Conservation (phyloP, 169 alveolate species). For the Miamiensis avidus region DNA sequence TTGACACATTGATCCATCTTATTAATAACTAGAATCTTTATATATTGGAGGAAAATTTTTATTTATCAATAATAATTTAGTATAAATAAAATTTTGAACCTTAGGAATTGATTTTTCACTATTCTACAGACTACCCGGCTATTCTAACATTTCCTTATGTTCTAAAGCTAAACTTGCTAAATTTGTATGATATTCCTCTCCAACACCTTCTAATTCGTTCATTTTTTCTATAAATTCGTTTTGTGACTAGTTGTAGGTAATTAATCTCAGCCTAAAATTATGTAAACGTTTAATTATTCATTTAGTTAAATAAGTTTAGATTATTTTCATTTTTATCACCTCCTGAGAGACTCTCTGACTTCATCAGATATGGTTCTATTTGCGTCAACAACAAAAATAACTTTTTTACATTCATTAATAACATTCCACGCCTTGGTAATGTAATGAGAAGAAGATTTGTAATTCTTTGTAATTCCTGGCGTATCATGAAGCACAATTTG, state of each 20-base stretch:
- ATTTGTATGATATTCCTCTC: background rate
- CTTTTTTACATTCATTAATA: conserved; percentile 6
- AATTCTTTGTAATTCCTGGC: conserved; percentile 52
- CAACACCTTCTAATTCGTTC: background rate
- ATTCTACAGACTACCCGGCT: background rate
- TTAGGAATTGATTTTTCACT: background rate
- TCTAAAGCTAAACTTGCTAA: background rate
- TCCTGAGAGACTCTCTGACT: conserved; percentile 16
- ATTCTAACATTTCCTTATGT: background rate
- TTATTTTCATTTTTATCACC: conserved; percentile 6
- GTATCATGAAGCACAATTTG: conserved; percentile 47
- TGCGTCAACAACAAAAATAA: conserved; percentile 15
- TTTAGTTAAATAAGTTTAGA: background rate
- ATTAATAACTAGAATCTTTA: conserved; percentile 10
- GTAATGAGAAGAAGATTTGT: conserved; percentile 7
- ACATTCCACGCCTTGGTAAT: conserved; percentile 25
- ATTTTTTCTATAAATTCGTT: too few species aligned
- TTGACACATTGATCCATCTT: conserved; percentile 28
- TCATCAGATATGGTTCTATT: conserved; percentile 7
- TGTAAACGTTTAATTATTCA: background rate
- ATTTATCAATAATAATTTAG: too few species aligned
- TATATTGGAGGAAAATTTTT: too few species aligned
- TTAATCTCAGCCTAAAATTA: too few species aligned
- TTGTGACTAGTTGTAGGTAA: too few species aligned
- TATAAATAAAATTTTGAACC: background rate